Conservation (phyloP, 768 basidiomycete species). For the Lentinula aciculospora region DNA sequence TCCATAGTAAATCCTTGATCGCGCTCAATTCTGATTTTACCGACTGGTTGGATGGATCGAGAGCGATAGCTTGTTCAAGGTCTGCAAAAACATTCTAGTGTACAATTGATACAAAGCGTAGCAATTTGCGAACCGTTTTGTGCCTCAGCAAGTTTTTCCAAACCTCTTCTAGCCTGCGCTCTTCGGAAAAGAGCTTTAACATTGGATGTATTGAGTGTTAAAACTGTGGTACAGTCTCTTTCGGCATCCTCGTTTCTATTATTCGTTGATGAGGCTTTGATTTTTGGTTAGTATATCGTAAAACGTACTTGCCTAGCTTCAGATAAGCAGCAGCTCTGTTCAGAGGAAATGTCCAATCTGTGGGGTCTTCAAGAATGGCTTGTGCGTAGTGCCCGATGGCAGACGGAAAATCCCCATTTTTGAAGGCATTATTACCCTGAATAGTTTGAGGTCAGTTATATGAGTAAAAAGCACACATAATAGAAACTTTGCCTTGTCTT, state of each 20-base stretch:
- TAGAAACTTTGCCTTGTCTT: not conserved
- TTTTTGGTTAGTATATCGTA: constrained; percentile 1
- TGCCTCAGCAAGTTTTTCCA: constrained; percentile 54
- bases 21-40: constrained; percentile 60
- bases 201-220: constrained; percentile 51
- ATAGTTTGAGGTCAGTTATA: not conserved
- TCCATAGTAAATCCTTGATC: constrained; percentile 34
- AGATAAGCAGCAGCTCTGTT: constrained; percentile 92
- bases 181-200: constrained; percentile 79
- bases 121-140: constrained; percentile 40
- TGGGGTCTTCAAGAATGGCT: constrained; percentile 66
- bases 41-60: constrained; percentile 62
- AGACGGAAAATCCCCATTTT: constrained; percentile 66
- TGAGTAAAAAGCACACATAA: not conserved
- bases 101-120: not conserved
- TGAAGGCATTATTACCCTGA: constrained; percentile 90
- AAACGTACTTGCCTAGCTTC: constrained; percentile 89
- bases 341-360: constrained; percentile 73
- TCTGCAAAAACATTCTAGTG: constrained; percentile 37
- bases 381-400: constrained; percentile 86
- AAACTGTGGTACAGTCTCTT: constrained; percentile 67
- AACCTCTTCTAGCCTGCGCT: constrained; percentile 60
- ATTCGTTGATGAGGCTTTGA: not conserved
- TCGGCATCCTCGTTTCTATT: constrained; percentile 73
- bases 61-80: constrained; percentile 44